Base-by-base conservation (phyloP, 352 stramenopile species). In the Phytophthora citricola region DNA sequence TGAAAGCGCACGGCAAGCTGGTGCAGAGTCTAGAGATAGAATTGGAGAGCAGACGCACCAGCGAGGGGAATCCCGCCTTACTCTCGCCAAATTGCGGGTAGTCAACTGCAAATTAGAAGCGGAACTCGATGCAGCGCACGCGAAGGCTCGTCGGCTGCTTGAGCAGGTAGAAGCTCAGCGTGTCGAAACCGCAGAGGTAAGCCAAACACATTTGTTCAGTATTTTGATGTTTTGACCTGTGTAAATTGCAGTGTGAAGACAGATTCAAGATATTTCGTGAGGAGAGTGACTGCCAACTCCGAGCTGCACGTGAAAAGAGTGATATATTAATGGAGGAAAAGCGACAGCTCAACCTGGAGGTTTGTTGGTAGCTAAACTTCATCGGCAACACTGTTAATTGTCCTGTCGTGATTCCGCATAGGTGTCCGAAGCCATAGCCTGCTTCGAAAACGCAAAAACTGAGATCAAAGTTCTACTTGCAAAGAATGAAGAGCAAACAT, bases 61-160 rank as follows among this genome's bases (percentile, higher is more conserved):
- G 54, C 24, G 71, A 80, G 15, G 71, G 8, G 73, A 90, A 41
- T 54, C 83, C 45, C 75, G 77, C 50, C 58, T 79, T 14, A 20
- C 46, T 24, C 70, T 78, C 29, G 79, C 81, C 7, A 86, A 80
- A 43, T 38, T 85, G 36, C 62, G 79, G 8, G 63, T 73, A 1
- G 83, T 84, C 1, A 80, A 73, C 15, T 83, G 71, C 8, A 73
- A 79, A 1, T 41, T 86, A 1, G 83, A 87, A 26, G 79, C 72
- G 1, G 70, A 89, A 36, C 31, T 68, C 5, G 29, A 49, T 52
- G 48, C 50, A 17, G 24, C 53, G 36, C 44, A 58, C 1, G 32
- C 47, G 15, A 87, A 73, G n/a, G 12, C 36, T 9, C 56, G 53
- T 10, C 49, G 66, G 47, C 34, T 57, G 5, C 56, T 56, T 26